These are phyloP conservation scores for Isabelozyma pseudorhagii DNA, from an alignment of 805 yeast species.

Conservation along the genomic window DNA sequence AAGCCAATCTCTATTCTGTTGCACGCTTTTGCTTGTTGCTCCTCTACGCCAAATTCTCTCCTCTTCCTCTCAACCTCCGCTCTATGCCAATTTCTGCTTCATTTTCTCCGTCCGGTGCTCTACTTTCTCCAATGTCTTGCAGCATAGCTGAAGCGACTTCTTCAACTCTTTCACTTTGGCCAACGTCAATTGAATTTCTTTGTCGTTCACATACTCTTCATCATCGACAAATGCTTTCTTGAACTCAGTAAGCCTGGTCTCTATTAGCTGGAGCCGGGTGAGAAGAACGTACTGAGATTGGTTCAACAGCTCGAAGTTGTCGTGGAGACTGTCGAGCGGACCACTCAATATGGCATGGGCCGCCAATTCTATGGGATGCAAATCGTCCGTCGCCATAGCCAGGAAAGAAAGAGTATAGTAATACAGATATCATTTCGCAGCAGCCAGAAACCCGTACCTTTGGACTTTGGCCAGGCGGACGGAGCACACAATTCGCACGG, in stretches of 20 bases:
- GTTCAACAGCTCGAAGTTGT: conserved; percentile 49
- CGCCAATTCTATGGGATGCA: conserved; percentile 59
- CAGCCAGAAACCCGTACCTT: no score
- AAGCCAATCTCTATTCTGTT: no score
- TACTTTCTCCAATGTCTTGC: conserved; percentile 29
- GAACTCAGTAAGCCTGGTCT: conserved; percentile 26
- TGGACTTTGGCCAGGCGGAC: no score
- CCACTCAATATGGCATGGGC: conserved; percentile 56
- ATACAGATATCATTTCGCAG: no score
- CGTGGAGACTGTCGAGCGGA: conserved; percentile 49
- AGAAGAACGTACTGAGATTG: conserved; percentile 56
- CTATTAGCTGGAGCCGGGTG: conserved; percentile 45
- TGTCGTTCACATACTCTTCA: conserved; percentile 11
- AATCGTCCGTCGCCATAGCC: conserved; percentile 16
- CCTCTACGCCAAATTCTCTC: no score
- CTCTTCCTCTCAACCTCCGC: neutral
- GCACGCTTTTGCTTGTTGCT: no score
- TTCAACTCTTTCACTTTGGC: conserved; percentile 26
- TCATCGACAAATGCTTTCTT: conserved; percentile 15
- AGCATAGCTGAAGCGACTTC: conserved; percentile 22
- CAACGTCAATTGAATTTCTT: conserved; percentile 14
- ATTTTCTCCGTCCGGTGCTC: conserved; percentile 29
- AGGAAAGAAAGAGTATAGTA: no score
- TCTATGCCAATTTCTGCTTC: neutral
- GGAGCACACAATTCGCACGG: no score